These are phyloP conservation scores for Anisodus acutangulus DNA, from an alignment of 257 asterid species.

Conservation along the genomic window DNA sequence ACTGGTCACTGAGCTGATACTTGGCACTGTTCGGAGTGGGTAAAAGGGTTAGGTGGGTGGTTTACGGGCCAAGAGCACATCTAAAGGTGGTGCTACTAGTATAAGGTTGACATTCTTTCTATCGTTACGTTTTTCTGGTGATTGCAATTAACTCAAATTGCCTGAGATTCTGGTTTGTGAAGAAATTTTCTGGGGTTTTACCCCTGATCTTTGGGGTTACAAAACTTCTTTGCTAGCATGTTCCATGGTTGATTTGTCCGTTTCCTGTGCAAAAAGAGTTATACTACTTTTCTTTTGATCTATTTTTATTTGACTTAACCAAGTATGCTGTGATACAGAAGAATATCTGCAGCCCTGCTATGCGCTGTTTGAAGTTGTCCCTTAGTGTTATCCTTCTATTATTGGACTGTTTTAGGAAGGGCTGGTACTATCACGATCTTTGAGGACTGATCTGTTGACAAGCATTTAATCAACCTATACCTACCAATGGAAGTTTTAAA, in stretches of 20 bases:
- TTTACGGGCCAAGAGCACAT: neutral
- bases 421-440: neutral
- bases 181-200: neutral
- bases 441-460: neutral
- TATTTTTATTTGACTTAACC: neutral
- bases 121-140: neutral
- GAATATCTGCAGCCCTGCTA: neutral
- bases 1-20: neutral
- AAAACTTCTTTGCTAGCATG: neutral
- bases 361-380: neutral
- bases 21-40: neutral
- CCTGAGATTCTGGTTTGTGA: slow-evolving; percentile 20
- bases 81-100: neutral
- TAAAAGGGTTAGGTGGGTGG: neutral
- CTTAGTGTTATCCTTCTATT: neutral
- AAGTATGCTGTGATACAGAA: neutral
- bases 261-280: neutral
- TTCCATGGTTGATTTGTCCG: neutral
- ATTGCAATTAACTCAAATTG: neutral
- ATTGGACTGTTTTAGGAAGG: neutral
- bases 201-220: neutral
- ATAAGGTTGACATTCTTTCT: neutral
- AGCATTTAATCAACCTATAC: neutral
- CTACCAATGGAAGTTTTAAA: neutral
- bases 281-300: neutral